These are phyloP conservation scores for Elaeis guineensis DNA, from an alignment of 176 grass and related monocot species.

Conservation along the genomic window DNA sequence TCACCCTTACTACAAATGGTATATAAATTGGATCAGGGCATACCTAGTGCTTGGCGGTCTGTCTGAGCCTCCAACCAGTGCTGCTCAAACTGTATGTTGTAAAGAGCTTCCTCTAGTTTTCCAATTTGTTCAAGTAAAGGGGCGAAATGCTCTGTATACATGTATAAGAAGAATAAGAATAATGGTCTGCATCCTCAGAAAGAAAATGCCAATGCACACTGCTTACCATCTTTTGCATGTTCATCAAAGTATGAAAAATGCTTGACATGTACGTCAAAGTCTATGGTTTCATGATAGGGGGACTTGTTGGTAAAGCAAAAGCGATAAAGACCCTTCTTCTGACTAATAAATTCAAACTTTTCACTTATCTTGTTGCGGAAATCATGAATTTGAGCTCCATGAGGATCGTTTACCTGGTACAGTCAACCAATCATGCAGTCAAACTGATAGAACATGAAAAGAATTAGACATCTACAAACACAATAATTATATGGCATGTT, in stretches of 20 bases:
- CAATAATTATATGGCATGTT: no score
- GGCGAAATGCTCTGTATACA: constrained; percentile 62
- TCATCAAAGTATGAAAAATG: constrained; percentile 76
- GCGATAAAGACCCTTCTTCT: constrained; percentile 58
- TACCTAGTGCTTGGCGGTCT: constrained; percentile 85
- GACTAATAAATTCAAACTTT: constrained; percentile 81
- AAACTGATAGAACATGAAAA: no score
- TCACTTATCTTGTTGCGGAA: constrained; percentile 65
- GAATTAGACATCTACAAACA: no score
- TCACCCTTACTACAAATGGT: no score
- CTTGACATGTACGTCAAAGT: constrained; percentile 79
- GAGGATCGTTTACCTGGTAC: constrained; percentile 68
- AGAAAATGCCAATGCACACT: not conserved
- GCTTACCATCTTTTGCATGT: constrained; percentile 82
- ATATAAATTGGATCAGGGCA: constrained; percentile 2
- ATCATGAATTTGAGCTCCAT: constrained; percentile 57
- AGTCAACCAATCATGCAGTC: no score
- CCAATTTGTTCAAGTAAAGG: constrained; percentile 84
- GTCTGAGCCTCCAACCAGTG: constrained; percentile 92
- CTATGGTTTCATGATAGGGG: constrained; percentile 85
- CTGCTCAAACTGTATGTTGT: constrained; percentile 93
- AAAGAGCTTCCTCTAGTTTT: constrained; percentile 83
- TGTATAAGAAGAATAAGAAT: constrained; percentile 15
- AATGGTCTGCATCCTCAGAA: not conserved
- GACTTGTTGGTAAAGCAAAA: constrained; percentile 93